Conservation (phyloP, 371 early-diverging fungal species). For the Rhizopus sp. region DNA sequence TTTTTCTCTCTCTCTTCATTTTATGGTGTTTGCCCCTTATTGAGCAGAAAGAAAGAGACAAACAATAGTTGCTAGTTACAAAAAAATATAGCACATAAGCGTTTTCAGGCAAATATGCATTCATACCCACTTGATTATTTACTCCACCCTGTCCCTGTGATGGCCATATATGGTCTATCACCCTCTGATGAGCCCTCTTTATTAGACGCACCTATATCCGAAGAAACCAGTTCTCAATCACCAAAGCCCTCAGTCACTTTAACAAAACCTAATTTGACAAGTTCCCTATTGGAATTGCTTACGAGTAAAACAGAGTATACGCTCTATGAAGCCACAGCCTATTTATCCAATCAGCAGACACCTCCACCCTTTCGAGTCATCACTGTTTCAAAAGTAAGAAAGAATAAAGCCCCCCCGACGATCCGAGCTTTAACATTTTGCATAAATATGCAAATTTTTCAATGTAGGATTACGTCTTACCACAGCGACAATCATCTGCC, state of each 20-base stretch:
- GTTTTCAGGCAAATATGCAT: conserved; percentile 44
- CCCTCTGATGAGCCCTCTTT: conserved; percentile 28
- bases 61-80: too few relatives aligned
- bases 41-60: too few relatives aligned
- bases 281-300: conserved; percentile 22
- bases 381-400: conserved; percentile 38
- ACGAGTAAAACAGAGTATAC: conserved; percentile 31
- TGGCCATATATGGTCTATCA: conserved; percentile 65
- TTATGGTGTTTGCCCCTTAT: background rate
- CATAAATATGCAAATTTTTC: background rate
- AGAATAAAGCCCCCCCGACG: too few relatives aligned
- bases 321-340: conserved; percentile 40
- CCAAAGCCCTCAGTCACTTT: conserved; percentile 10
- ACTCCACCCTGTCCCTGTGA: conserved; percentile 73
- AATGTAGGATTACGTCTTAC: conserved; percentile 37
- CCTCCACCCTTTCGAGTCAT: conserved; percentile 41
- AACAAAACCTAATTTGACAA: conserved; percentile 12
- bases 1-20: background rate
- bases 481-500: conserved; percentile 40
- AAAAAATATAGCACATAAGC: too few relatives aligned
- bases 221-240: background rate
- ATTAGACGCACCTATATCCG: conserved; percentile 15
- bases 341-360: conserved; percentile 16
- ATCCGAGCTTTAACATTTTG: too few relatives aligned
- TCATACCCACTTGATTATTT: conserved; percentile 70